These are phyloP conservation scores for Trichoderma koningii DNA, from an alignment of 2,329 filamentous ascomycete genomes.

Conservation along the genomic window DNA sequence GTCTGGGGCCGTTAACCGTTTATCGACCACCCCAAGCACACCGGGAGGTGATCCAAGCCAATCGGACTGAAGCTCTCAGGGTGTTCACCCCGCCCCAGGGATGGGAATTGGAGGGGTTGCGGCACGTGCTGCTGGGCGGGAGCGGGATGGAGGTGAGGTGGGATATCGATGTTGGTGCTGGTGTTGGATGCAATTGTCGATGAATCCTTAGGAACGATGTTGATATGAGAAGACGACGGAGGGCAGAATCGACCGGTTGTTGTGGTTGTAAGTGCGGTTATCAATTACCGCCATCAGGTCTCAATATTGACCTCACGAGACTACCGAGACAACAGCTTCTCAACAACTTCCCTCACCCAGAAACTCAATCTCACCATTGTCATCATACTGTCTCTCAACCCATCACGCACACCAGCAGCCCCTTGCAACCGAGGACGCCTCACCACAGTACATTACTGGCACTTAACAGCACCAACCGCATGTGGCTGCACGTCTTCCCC, in stretches of 20 bases:
- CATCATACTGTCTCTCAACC: conserved; percentile 16
- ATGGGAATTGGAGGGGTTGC: too few species aligned
- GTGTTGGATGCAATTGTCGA: too few species aligned
- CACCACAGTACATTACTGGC: background rate
- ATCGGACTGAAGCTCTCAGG: too few species aligned
- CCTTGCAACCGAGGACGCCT: background rate
- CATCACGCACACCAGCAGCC: background rate
- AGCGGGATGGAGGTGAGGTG: too few species aligned
- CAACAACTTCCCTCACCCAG: background rate
- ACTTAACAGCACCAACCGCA: background rate
- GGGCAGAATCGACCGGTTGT: background rate
- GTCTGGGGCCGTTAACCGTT: too few species aligned
- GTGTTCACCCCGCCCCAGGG: too few species aligned
- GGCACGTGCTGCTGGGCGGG: too few species aligned
- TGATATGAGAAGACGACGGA: background rate
- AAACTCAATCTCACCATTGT: conserved; percentile 9
- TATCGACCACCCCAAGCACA: too few species aligned
- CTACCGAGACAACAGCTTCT: background rate
- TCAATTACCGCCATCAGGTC: background rate
- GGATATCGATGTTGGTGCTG: too few species aligned
- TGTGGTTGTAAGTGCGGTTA: background rate
- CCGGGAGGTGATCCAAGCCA: too few species aligned
- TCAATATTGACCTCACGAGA: too few species aligned
- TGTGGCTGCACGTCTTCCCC: background rate
- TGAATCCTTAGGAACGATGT: too few species aligned